phyloP scores from a whole-genome alignment of 257 asterid species.

The Nicotiana sylvestris region DNA sequence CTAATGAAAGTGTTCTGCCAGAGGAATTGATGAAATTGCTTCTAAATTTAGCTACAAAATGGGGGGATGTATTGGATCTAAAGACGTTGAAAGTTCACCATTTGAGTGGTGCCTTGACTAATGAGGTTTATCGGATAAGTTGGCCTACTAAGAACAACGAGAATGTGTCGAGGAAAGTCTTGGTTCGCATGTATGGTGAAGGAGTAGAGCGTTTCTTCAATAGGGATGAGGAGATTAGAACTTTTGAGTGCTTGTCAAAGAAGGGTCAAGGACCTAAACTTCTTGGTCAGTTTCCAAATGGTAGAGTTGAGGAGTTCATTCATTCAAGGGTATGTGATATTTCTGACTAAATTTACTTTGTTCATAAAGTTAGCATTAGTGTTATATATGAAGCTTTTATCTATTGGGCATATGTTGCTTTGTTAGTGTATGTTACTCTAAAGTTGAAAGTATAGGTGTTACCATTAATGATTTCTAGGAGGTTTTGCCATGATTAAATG shows the following conservation, averaged over 20 bases:
- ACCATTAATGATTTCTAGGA: neutral
- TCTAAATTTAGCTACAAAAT: constrained; percentile 41
- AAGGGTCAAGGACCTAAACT: constrained; percentile 82
- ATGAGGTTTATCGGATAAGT: constrained; percentile 57
- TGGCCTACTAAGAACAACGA: constrained; percentile 52
- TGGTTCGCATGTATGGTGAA: constrained; percentile 79
- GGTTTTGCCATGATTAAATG: neutral
- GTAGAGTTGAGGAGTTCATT: constrained; percentile 93
- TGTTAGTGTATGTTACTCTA: neutral
- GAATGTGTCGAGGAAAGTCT: constrained; percentile 41
- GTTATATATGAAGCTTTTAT: neutral
- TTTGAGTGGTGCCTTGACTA: constrained; percentile 85
- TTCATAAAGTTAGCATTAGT: neutral
- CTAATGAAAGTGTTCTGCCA: constrained; percentile 46
- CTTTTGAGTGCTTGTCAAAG: constrained; percentile 51
- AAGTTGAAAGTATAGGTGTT: neutral
- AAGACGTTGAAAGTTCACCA: constrained; percentile 42
- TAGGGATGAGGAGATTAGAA: constrained; percentile 69
- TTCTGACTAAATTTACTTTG: neutral
- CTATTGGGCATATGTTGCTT: neutral
- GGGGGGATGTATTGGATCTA: constrained; percentile 62
- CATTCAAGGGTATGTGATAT: constrained; percentile 65
- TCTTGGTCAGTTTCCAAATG: constrained; percentile 58
- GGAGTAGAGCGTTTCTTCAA: constrained; percentile 80
- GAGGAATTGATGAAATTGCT: constrained; percentile 54